These are phyloP conservation scores for Calocybe cyanea DNA, from an alignment of 768 basidiomycete species.

Conservation along the genomic window DNA sequence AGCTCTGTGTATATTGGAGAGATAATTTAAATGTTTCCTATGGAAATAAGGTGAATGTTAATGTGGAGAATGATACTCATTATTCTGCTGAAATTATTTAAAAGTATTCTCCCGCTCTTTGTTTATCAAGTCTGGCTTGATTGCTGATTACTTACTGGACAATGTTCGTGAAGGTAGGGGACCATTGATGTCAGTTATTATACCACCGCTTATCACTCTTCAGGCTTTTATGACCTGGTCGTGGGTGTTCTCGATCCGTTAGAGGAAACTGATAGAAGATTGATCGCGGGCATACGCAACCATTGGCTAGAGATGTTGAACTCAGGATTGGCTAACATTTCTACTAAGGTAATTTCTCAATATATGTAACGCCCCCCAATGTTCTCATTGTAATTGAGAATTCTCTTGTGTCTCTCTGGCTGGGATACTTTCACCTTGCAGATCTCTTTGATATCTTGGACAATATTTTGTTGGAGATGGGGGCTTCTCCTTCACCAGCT, in stretches of 20 bases:
- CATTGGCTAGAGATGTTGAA: conserved; percentile 35
- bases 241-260: conserved; percentile 31
- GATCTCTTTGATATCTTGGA: conserved; percentile 45
- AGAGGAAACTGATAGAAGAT: conserved; percentile 30
- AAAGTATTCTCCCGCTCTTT: conserved; percentile 32
- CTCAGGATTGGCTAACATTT: neutral
- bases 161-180: conserved; percentile 31
- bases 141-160: conserved; percentile 20
- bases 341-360: neutral
- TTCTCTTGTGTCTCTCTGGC: conserved; percentile 42
- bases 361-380: neutral
- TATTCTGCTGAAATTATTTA: no score
- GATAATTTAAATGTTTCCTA: no score
- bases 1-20: no score
- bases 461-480: conserved; percentile 19
- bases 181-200: neutral
- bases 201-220: conserved; percentile 3
- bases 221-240: conserved; percentile 44
- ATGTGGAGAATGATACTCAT: no score
- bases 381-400: conserved; percentile 17
- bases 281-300: conserved; percentile 36
- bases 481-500: conserved; percentile 9
- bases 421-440: conserved; percentile 44
- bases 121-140: conserved; percentile 31
- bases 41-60: no score